Base-by-base conservation (phyloP, 768 basidiomycete species). In the Leucogyrophana mollusca region DNA sequence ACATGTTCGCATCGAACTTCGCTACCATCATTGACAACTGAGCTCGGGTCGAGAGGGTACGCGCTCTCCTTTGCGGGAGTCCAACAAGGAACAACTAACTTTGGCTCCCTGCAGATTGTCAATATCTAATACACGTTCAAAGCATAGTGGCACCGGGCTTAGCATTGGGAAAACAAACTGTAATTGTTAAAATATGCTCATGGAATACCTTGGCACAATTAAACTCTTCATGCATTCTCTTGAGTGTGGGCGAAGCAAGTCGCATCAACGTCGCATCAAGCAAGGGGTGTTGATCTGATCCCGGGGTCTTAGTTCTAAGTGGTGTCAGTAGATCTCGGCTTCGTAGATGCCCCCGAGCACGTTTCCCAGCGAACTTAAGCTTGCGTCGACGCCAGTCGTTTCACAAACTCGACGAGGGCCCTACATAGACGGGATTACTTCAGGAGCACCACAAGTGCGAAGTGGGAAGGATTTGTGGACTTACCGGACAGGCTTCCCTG, bases 401-500 rank as follows among this genome's bases (percentile, higher is more conserved):
- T 57, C 14, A 52, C 62, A 44, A 61, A 67, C 54, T 67, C 68
- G 16, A 69, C 45, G 45, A 67, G 47, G 10, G 66, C 68, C 44
- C 66, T 68, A 35, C 4, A 34, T 35, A 24, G 22, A 21, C 5
- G 17, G 40, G 14, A 27, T 11, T n/a, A n/a, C n/a, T n/a, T n/a
- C n/a, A n/a, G n/a, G n/a, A n/a, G n/a, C n/a, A n/a, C n/a, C n/a
- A n/a, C n/a, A n/a, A n/a, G n/a, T n/a, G n/a, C 14, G 18, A 17
- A 11, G 16, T 3, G 13, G 17, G 46, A 40, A 41, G 7, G 24
- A 34, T n/a, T n/a, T 33, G 21, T 20, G 16, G 23, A 60, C 83
- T 61, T 54, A 87, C 86, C 89, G 73, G 51, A 86, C 84, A 27
- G 87, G 85, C 32, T 88, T 78, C 5, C 89, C 89, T 10, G 86